Evolutionary conservation across 116 monocot species (phyloP).

Genomic region (Dioscorea cayenensis): DNA sequence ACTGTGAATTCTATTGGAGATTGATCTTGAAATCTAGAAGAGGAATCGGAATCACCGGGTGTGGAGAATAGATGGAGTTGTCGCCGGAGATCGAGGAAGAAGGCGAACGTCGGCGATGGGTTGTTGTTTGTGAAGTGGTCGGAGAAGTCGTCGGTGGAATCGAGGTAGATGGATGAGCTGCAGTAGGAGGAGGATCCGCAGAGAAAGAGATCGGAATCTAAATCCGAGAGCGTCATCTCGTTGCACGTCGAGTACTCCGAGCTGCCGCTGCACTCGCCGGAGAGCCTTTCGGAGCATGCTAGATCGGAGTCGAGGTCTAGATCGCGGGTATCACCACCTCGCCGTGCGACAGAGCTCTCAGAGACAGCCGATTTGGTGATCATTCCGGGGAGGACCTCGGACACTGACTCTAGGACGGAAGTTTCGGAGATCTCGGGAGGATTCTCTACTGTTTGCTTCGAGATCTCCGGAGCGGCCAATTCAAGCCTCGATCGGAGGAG

Average conservation of each 20-base stretch:
- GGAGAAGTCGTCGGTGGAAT: constrained; percentile 52
- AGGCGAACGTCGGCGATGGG: constrained; percentile 51
- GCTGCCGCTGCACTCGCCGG: constrained; percentile 14
- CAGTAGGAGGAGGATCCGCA: constrained; percentile 17
- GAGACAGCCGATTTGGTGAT: constrained; percentile 10
- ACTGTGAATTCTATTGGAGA: constrained; percentile 37
- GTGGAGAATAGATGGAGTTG: constrained; percentile 31
- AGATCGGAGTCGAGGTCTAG: constrained; percentile 40
- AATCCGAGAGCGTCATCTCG: constrained; percentile 37
- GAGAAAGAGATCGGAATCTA: constrained; percentile 35
- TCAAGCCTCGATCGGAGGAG: constrained; percentile 8
- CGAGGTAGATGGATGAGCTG: constrained; percentile 30
- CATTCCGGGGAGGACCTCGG: constrained; percentile 8
- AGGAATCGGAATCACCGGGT: constrained; percentile 6
- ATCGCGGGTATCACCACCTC: constrained; percentile 5
- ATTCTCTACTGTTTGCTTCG: constrained; percentile 2
- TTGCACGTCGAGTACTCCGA: constrained; percentile 43
- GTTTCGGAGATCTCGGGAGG: constrained; percentile 16
- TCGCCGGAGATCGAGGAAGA: constrained; percentile 39
- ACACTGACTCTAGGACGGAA: constrained; percentile 26
- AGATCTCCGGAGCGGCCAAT: constrained; percentile 12
- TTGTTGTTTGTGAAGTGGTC: constrained; percentile 27
- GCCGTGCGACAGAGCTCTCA: neutral
- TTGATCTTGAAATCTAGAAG: constrained; percentile 5
- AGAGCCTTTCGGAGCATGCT: constrained; percentile 58